A percentile compares a stretch with the other conserved stretches of the same genome.
Conservation (phyloP, 257 asterid species). For the Salvia hispanica region DNA sequence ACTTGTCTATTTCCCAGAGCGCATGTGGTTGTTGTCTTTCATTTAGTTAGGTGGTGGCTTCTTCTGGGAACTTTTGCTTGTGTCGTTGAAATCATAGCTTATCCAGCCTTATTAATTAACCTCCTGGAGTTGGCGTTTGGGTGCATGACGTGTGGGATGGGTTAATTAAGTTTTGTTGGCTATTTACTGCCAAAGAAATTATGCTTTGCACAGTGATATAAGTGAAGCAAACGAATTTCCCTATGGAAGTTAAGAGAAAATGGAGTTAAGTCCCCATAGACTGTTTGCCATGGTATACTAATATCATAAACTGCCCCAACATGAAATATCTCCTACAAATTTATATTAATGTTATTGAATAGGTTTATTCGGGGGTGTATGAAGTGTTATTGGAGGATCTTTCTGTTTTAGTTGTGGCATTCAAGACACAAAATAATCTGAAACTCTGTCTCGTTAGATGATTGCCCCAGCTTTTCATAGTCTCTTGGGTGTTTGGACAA, state of each 20-base stretch:
- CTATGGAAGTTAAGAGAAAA: conserved; percentile 23
- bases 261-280: background rate
- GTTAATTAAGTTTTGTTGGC: conserved; percentile 18
- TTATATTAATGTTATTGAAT: conserved; percentile 5
- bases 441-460: conserved; percentile 29
- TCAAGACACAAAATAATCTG: conserved; percentile 24
- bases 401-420: conserved; percentile 21
- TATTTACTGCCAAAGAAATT: conserved; percentile 25
- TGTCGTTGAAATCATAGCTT: conserved; percentile 12
- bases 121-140: conserved; percentile 17
- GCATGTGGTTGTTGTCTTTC: conserved; percentile 28
- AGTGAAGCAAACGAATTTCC: conserved; percentile 16
- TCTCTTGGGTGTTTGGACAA: conserved; percentile 9
- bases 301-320: conserved; percentile 17
- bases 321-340: conserved; percentile 1
- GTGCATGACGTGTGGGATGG: background rate
- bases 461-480: conserved; percentile 10
- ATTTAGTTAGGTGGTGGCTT: conserved; percentile 35
- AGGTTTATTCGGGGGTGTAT: conserved; percentile 19
- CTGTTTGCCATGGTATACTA: conserved; percentile 19
- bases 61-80: conserved; percentile 9
- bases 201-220: conserved; percentile 16
- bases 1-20: conserved; percentile 33
- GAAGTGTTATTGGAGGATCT: conserved; percentile 23
- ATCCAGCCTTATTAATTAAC: conserved; percentile 8